Percentiles rank a stretch among this genome's conserved stretches.
Evolutionary conservation across 2,329 filamentous ascomycete genomes (phyloP).

Genomic region (Ophiostoma australiae): DNA sequence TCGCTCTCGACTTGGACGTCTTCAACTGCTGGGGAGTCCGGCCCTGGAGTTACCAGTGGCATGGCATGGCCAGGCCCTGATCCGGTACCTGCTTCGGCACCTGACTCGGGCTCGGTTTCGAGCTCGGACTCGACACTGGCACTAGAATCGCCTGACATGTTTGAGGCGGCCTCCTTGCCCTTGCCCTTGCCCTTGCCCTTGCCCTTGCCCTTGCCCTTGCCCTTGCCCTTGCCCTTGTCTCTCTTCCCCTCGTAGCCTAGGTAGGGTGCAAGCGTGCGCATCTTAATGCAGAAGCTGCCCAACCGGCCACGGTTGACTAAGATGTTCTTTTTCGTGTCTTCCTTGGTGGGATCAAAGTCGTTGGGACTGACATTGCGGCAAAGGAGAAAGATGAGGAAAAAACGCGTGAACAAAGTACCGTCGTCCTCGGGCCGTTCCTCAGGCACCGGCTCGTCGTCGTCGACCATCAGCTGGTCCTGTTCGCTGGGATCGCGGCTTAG

Average conservation of each 20-base stretch:
- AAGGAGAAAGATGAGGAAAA: slow-evolving; percentile 30
- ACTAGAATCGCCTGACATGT: neutral
- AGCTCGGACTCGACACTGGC: neutral
- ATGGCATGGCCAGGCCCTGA: neutral
- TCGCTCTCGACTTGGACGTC: neutral
- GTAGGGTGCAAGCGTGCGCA: slow-evolving; percentile 20
- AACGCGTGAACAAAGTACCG: slow-evolving; percentile 24
- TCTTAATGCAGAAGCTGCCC: slow-evolving; percentile 27
- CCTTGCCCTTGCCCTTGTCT: slow-evolving; percentile 9
- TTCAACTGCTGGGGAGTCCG: neutral
- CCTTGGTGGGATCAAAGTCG: slow-evolving; percentile 15
- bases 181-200: too few relatives aligned
- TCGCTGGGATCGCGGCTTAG: neutral
- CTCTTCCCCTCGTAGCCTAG: neutral
- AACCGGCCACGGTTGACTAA: slow-evolving; percentile 22
- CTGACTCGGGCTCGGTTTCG: neutral
- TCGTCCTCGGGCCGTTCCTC: slow-evolving; percentile 13
- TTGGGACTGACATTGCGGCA: slow-evolving; percentile 19
- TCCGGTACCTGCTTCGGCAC: neutral
- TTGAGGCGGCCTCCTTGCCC: neutral
- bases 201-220: too few relatives aligned
- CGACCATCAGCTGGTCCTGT: neutral
- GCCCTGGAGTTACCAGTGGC: neutral
- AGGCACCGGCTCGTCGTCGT: neutral
- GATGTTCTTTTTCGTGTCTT: slow-evolving; percentile 20